phyloP scores from a whole-genome alignment of 1,139 yeast species.

The Yamadazyma kanchanaburiensis region DNA sequence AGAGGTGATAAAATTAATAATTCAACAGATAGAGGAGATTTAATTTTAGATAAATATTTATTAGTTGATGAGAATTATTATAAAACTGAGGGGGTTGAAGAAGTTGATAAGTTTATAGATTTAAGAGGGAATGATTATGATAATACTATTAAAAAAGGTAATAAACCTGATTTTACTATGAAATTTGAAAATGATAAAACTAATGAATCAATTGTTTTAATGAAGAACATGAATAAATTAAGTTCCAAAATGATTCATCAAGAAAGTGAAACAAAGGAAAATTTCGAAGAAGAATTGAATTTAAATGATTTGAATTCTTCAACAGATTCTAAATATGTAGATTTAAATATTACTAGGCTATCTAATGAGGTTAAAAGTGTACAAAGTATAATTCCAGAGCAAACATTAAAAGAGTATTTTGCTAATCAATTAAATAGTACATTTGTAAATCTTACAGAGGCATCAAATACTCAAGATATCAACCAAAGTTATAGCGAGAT shows the following conservation, averaged over 20 bases:
- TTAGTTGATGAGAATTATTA: constrained; percentile 39
- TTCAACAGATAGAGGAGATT: constrained; percentile 76
- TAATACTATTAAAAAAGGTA: constrained; percentile 73
- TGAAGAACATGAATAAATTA: constrained; percentile 85
- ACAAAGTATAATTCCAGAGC: constrained; percentile 11
- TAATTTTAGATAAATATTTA: constrained; percentile 78
- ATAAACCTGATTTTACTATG: constrained; percentile 89
- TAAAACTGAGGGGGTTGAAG: constrained; percentile 10
- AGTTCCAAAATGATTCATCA: constrained; percentile 73
- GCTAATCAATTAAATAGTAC: constrained; percentile 12
- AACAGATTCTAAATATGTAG: constrained; percentile 58
- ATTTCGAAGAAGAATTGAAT: constrained; percentile 19
- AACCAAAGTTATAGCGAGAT: constrained; percentile 50
- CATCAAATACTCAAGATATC: constrained; percentile 32
- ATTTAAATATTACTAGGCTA: constrained; percentile 40
- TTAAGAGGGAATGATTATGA: constrained; percentile 79
- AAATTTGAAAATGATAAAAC: constrained; percentile 56
- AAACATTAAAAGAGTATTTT: constrained; percentile 26
- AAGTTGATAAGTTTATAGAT: constrained; percentile 62
- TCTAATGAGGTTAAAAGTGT: constrained; percentile 3
- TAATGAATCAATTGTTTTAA: constrained; percentile 66
- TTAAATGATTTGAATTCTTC: constrained; percentile 29
- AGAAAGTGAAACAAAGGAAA: constrained; percentile 5
- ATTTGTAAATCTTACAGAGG: constrained; percentile 41
- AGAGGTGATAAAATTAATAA: constrained; percentile 82